A percentile compares a stretch with the other conserved stretches of the same genome.
These are phyloP conservation scores for Cladosporium cucumerinum DNA, from an alignment of 2,329 filamentous ascomycete species.

Conservation along the genomic window DNA sequence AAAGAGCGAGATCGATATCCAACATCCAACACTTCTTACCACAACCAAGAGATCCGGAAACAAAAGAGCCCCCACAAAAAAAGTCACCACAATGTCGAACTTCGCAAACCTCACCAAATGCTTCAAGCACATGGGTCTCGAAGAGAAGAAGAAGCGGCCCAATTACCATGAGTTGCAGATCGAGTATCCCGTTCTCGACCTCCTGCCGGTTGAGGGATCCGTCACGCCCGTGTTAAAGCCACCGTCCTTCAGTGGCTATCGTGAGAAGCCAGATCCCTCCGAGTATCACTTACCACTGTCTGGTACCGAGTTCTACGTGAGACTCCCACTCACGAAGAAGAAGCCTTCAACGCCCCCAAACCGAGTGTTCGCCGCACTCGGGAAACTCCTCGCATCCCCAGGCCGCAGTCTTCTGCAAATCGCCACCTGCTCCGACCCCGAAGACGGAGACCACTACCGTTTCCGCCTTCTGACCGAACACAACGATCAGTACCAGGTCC, in stretches of 20 bases:
- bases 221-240: not conserved
- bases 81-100: not conserved
- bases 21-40: not conserved
- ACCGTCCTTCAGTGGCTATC: not conserved
- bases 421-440: not conserved
- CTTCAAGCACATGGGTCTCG: not conserved
- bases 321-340: not conserved
- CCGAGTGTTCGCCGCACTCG: not conserved
- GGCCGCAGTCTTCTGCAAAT: not conserved
- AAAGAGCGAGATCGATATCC: not conserved
- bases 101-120: not conserved
- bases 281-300: not conserved
- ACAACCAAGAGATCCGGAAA: not conserved
- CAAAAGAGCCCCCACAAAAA: not conserved
- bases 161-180: constrained; percentile 1
- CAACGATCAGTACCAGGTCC: not conserved
- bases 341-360: not conserved
- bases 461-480: not conserved
- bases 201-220: not conserved
- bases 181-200: constrained; percentile 3
- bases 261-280: not conserved
- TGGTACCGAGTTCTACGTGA: not conserved
- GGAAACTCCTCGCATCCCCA: not conserved
- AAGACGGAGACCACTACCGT: not conserved
- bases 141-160: not conserved